These are phyloP conservation scores for Starmerella ratchasimensis DNA, from an alignment of 805 yeast species.

Conservation along the genomic window DNA sequence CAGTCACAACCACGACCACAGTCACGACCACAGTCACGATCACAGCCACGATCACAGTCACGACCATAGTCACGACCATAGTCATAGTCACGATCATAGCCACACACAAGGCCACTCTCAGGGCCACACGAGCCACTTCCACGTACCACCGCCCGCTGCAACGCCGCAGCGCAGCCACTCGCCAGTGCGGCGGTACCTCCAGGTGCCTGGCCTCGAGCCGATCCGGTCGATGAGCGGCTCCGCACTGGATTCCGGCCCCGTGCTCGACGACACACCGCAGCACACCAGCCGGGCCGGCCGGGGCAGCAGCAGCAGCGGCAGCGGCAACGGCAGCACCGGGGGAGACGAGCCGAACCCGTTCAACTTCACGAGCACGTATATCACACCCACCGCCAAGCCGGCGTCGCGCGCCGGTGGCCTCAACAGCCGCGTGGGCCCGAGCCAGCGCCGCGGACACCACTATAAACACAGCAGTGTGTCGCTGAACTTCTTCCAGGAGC, in stretches of 20 bases:
- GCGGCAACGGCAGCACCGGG: neutral
- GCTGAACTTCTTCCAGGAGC: constrained; percentile 90
- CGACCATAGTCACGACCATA: too few relatives aligned
- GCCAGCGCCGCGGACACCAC: constrained; percentile 75
- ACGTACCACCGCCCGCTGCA: constrained; percentile 8
- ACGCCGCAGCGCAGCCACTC: constrained; percentile 6
- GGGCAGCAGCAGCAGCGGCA: neutral
- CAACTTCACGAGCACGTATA: constrained; percentile 46
- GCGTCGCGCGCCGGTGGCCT: constrained; percentile 16
- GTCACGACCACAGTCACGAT: too few relatives aligned
- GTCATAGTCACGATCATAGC: too few relatives aligned
- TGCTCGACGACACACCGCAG: neutral
- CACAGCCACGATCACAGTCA: too few relatives aligned
- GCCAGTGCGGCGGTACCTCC: constrained; percentile 1
- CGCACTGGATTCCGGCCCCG: constrained; percentile 4
- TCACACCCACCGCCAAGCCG: constrained; percentile 20
- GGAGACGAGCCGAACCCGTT: constrained; percentile 45
- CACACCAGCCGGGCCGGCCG: neutral
- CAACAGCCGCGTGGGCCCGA: constrained; percentile 8
- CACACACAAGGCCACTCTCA: too few relatives aligned
- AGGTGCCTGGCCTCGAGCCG: constrained; percentile 7
- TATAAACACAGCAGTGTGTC: constrained; percentile 94
- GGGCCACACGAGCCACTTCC: too few relatives aligned
- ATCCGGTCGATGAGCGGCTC: constrained; percentile 14
- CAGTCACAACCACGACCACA: too few relatives aligned